A percentile compares a stretch with the other conserved stretches of the same genome.
Evolutionary conservation across 345 rosid genomes (phyloP).

Genomic region (Carallia brachiata): DNA sequence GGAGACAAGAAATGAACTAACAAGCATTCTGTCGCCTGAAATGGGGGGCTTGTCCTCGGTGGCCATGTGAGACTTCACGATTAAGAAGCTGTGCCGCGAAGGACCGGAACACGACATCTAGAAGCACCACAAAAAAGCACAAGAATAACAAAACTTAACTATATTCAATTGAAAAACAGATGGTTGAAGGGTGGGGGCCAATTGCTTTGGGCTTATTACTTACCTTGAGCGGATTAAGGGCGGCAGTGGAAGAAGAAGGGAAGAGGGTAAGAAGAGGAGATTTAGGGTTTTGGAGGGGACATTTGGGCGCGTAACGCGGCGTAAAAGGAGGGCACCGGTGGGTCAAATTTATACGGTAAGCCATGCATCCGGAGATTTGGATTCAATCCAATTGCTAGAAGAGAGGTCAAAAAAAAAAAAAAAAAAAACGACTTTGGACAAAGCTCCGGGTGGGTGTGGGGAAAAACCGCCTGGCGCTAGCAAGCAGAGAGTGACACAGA

Average conservation of each 20-base stretch:
- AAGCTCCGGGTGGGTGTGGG: too few relatives aligned
- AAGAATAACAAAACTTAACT: neutral
- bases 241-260: constrained; percentile 28
- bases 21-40: constrained; percentile 75
- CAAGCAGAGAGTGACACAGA: too few relatives aligned
- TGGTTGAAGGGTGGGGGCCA: too few relatives aligned
- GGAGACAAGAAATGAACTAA: constrained; percentile 24
- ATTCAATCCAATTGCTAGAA: neutral
- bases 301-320: constrained; percentile 44
- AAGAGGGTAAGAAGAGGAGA: constrained; percentile 25
- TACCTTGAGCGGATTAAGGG: constrained; percentile 1
- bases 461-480: too few relatives aligned
- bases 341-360: constrained; percentile 28
- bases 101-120: constrained; percentile 45
- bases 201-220: neutral
- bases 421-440: too few relatives aligned
- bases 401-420: too few relatives aligned
- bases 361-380: constrained; percentile 41
- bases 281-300: constrained; percentile 39
- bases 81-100: constrained; percentile 37
- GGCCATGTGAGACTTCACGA: constrained; percentile 53
- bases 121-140: neutral
- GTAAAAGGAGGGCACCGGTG: constrained; percentile 48
- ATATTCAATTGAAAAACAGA: neutral
- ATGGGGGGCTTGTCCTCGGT: constrained; percentile 52